phyloP scores from a whole-genome alignment of 495 filamentous ascomycete genomes.

The Ramalina intermedia region DNA sequence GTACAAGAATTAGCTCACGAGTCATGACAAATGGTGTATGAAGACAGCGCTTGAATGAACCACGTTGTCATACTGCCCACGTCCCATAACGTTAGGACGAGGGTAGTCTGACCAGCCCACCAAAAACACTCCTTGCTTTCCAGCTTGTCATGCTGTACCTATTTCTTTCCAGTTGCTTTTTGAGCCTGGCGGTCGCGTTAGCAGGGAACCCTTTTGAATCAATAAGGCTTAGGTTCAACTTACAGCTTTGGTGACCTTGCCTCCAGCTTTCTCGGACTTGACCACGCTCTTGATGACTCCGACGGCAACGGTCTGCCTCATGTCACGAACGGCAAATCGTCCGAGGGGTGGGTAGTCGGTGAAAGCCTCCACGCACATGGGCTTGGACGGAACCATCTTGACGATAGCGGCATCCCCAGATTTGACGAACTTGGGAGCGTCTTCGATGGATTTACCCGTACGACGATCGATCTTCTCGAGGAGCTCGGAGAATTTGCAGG shows the following conservation, averaged over 20 bases:
- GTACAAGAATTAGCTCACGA: constrained; percentile 3
- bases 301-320: constrained; percentile 39
- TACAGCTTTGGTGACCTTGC: constrained; percentile 60
- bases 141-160: constrained; percentile 19
- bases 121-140: constrained; percentile 12
- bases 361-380: constrained; percentile 99
- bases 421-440: constrained; percentile 96
- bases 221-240: neutral
- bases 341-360: constrained; percentile 98
- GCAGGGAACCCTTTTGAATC: neutral
- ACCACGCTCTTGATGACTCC: constrained; percentile 73
- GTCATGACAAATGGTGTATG: constrained; percentile 14
- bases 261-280: constrained; percentile 54
- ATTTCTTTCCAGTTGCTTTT: constrained; percentile 53
- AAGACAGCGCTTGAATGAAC: constrained; percentile 21
- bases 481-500: constrained; percentile 99
- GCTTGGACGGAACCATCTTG: constrained; percentile 99
- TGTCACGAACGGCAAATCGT: constrained; percentile 92
- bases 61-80: constrained; percentile 14
- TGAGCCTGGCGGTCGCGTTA: constrained; percentile 32
- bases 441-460: constrained; percentile 95
- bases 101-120: constrained; percentile 15
- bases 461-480: constrained; percentile 99
- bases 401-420: constrained; percentile 99
- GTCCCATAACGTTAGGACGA: constrained; percentile 9